Percentiles rank a stretch among this genome's conserved stretches.
Conservation (phyloP, 208 protist genomes). For the Histomonas meleagridis region DNA sequence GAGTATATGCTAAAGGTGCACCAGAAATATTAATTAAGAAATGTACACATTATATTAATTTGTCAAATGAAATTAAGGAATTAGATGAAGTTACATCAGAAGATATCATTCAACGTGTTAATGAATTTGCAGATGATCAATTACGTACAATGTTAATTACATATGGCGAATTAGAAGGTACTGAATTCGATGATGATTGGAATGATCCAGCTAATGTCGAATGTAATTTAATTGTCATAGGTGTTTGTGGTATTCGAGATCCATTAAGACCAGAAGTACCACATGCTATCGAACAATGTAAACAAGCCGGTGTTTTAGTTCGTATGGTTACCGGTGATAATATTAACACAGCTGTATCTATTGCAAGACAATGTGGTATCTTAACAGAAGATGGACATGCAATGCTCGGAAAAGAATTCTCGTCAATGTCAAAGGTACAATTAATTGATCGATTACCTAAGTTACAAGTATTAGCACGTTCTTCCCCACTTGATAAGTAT, state of each 20-base stretch:
- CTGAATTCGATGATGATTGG: not conserved
- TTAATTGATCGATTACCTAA: not conserved
- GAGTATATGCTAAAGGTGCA: not conserved
- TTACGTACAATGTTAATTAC: not conserved
- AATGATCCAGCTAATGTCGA: not conserved
- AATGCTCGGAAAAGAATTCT: not conserved
- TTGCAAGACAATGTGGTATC: slow-evolving; percentile 55
- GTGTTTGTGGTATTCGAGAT: slow-evolving; percentile 35
- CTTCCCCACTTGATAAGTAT: slow-evolving; percentile 37
- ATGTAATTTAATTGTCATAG: not conserved
- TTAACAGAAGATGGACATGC: slow-evolving; percentile 31
- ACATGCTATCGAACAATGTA: slow-evolving; percentile 53
- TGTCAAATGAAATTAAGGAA: not conserved
- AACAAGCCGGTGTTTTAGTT: slow-evolving; percentile 66
- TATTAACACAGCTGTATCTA: slow-evolving; percentile 59
- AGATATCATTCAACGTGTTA: not conserved
- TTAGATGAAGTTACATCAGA: not conserved
- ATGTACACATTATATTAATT: not conserved
- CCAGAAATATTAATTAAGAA: not conserved
- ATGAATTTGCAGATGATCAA: not conserved
- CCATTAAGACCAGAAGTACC: slow-evolving; percentile 50
- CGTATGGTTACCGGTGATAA: slow-evolving; percentile 74
- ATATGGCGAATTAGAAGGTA: not conserved
- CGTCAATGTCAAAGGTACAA: not conserved
- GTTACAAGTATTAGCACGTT: slow-evolving; percentile 35